Evolutionary conservation across 352 stramenopile species (phyloP), one percentile per base, ranked within the genome.

Genomic region (Globisporangium polare): DNA sequence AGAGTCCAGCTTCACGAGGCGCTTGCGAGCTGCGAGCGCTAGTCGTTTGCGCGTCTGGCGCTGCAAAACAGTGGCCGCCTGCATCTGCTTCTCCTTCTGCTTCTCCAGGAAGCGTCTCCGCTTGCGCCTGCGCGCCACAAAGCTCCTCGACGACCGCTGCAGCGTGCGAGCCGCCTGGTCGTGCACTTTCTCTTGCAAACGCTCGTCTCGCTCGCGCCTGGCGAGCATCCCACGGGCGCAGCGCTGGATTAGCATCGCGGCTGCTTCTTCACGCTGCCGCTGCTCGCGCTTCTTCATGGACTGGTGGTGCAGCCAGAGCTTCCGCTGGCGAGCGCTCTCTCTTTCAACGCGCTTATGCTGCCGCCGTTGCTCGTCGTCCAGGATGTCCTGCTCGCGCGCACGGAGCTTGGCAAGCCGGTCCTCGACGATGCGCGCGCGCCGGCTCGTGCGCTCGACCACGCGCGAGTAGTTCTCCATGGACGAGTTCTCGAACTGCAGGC

Each of bases 391-490:
- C 53, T 91, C 76, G 15, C 74, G 60, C 33, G 66, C 53, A n/a
- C 66, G 67, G 26, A 89, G 58, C 43, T 78, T 83, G 17, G 74
- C 63, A 29, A 91, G 60, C 15, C 80, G 78, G 20, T 85, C 72
- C 20, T 78, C 56, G 7, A 85, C 42, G 35, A 89, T 64, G 31
- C 68, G 62, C 12, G 74, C 62, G 15, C 79, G 65, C 47, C 77
- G 69, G 29, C 74, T 69, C 7, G 78, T 86, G 7, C 84, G 75
- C 58, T 89, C 75, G 7, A 88, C 54, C 13, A 90, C 71, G 5
- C 84, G 82, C 50, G 68, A 60, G 52, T 90, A 78, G 59, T 90
- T 94, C 47, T 90, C 79, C 49, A 94, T 71, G 22, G 79, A 89
- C 29, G 79, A 62, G 65, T 83, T 80, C 53, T 94, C 78, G 57